Evolutionary conservation across 2,329 filamentous ascomycete genomes (phyloP).

Genomic region (Hawksworthiomyces lignivorus): DNA sequence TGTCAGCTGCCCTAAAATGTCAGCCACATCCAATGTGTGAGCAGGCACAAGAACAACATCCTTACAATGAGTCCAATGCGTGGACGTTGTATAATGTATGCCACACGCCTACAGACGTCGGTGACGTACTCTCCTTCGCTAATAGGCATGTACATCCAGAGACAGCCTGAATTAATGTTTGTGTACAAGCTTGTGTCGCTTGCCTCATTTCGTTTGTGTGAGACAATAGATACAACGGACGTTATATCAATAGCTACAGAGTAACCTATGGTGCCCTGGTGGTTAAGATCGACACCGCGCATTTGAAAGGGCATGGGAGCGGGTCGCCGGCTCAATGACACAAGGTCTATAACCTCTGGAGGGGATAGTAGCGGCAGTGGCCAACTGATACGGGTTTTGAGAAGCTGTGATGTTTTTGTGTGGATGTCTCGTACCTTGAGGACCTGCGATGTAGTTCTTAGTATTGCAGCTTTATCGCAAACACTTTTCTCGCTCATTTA

Average conservation of each 20-base stretch:
- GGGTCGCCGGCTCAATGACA: no score
- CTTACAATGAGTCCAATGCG: no score
- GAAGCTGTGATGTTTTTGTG: background rate
- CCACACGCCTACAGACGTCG: background rate
- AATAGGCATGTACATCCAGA: background rate
- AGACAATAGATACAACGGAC: background rate
- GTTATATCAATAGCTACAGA: background rate
- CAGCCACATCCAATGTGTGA: background rate
- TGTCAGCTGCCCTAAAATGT: background rate
- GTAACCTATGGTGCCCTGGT: background rate
- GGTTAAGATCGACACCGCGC: background rate
- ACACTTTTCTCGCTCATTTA: background rate
- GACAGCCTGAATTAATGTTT: background rate
- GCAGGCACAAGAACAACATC: background rate
- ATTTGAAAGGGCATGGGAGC: background rate
- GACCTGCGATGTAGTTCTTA: background rate
- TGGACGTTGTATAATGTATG: background rate
- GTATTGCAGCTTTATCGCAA: background rate
- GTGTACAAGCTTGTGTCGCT: background rate
- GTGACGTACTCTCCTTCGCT: background rate
- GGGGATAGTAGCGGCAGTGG: background rate
- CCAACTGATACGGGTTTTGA: background rate
- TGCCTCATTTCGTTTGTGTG: background rate
- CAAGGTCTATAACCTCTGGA: background rate
- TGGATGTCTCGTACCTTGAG: slow-evolving; percentile 1